phyloP scores from a whole-genome alignment of 495 filamentous ascomycete genomes.

The Xylaria sp. region DNA sequence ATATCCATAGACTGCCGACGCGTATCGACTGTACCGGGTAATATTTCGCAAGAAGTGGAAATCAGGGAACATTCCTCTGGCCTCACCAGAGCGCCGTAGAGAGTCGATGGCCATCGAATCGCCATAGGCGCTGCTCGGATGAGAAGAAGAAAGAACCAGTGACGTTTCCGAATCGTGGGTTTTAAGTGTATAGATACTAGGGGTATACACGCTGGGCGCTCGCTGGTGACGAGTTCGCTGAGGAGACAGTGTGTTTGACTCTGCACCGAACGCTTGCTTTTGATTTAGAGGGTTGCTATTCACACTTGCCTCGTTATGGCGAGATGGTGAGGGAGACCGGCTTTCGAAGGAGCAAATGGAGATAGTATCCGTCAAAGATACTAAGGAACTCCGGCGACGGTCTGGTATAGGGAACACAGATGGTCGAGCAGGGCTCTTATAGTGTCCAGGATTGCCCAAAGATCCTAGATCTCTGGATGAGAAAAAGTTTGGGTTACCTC shows the following conservation, averaged over 20 bases:
- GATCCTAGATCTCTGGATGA: constrained; percentile 41
- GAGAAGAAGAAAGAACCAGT: constrained; percentile 63
- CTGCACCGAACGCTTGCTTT: not conserved
- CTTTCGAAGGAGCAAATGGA: constrained; percentile 57
- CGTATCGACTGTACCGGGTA: constrained; percentile 76
- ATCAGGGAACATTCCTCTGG: constrained; percentile 70
- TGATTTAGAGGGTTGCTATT: not conserved
- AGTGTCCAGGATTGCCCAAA: constrained; percentile 21
- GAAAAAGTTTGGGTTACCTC: constrained; percentile 46
- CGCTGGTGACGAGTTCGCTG: constrained; percentile 40
- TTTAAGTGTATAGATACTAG: constrained; percentile 75
- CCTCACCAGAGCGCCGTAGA: constrained; percentile 61
- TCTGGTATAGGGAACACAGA: constrained; percentile 62
- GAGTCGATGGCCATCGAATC: constrained; percentile 61
- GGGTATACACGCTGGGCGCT: constrained; percentile 41
- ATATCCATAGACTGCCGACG: constrained; percentile 78
- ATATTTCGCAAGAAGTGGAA: constrained; percentile 74
- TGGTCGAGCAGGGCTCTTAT: constrained; percentile 47
- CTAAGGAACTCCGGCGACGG: constrained; percentile 60
- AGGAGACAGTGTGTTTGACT: constrained; percentile 2
- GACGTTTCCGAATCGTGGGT: constrained; percentile 71
- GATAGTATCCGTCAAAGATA: constrained; percentile 67
- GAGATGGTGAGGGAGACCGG: constrained; percentile 41
- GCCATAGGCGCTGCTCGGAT: constrained; percentile 61
- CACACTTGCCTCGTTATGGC: constrained; percentile 28